A percentile compares a stretch with the other conserved stretches of the same genome.
Conservation (phyloP, 2,329 filamentous ascomycete genomes). For the Ophiocordyceps sinensis region DNA sequence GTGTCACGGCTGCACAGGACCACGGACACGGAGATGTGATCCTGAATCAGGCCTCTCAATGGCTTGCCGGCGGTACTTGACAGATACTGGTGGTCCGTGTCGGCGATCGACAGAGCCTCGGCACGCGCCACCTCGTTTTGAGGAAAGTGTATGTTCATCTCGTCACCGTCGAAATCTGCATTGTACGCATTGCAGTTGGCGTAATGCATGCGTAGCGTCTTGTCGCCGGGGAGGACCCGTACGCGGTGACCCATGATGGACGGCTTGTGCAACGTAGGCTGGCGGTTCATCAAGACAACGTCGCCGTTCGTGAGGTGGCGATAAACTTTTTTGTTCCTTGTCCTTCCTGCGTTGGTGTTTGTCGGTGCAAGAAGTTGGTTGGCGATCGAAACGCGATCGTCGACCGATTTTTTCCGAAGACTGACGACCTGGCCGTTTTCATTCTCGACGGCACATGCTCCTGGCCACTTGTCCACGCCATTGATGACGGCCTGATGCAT, state of each 20-base stretch:
- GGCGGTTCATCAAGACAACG: constrained; percentile 96
- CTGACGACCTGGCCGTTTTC: constrained; percentile 87
- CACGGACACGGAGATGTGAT: constrained; percentile 92
- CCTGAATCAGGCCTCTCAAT: constrained; percentile 89
- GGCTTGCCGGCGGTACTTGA: constrained; percentile 90
- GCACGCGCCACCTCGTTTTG: constrained; percentile 91
- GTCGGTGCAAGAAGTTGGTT: constrained; percentile 86
- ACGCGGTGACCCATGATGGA: constrained; percentile 98
- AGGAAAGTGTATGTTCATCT: constrained; percentile 99
- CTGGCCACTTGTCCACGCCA: constrained; percentile 84
- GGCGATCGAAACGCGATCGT: constrained; percentile 78
- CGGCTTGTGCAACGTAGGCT: constrained; percentile 94
- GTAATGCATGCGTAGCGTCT: constrained; percentile 98
- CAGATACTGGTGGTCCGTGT: constrained; percentile 94
- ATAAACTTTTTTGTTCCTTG: constrained; percentile 89
- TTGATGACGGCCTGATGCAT: constrained; percentile 95
- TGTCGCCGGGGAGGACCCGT: constrained; percentile 81
- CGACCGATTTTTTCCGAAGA: constrained; percentile 70
- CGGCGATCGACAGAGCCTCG: constrained; percentile 83
- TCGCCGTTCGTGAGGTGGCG: constrained; percentile 93
- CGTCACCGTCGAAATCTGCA: constrained; percentile 96
- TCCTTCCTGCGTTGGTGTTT: constrained; percentile 56
- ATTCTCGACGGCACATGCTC: constrained; percentile 87
- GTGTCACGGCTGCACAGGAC: constrained; percentile 82
- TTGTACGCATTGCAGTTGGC: constrained; percentile 99